phyloP scores from a whole-genome alignment of 257 asterid genomes.

The Solanum microdontum region DNA sequence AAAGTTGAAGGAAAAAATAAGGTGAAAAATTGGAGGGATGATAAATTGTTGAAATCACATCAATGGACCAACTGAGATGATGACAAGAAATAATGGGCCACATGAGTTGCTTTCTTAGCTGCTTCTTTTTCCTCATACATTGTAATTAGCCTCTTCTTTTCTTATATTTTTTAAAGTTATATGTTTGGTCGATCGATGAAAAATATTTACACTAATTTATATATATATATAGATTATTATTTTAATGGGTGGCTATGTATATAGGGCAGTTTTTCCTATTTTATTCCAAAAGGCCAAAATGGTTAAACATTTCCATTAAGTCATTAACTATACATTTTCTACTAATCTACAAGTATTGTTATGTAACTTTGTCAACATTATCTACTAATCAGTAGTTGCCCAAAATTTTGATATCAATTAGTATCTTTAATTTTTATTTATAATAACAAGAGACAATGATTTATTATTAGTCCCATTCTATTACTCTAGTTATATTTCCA shows the following conservation, averaged over 20 bases:
- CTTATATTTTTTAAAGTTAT: background rate
- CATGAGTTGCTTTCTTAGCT: background rate
- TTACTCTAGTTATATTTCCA: background rate
- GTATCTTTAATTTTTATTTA: background rate
- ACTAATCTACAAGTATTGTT: background rate
- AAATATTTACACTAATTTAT: background rate
- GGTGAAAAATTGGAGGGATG: background rate
- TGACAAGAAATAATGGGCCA: conserved; percentile 3
- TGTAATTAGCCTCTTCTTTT: background rate
- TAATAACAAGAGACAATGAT: background rate
- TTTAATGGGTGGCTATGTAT: background rate
- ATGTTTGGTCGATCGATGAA: fast-evolving
- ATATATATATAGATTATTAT: background rate
- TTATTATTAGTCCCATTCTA: background rate
- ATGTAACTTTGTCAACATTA: background rate
- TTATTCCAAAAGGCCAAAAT: no score
- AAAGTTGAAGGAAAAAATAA: background rate
- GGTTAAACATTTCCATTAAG: background rate
- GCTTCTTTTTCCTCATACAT: background rate
- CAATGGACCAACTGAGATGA: background rate
- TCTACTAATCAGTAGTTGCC: background rate
- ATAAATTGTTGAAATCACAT: background rate
- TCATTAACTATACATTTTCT: background rate
- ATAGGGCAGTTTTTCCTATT: background rate
- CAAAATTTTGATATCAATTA: background rate